Percentiles rank a stretch among this genome's conserved stretches.
These are phyloP conservation scores for Phytophthora sp. DNA, from an alignment of 352 stramenopile species.

Conservation along the genomic window DNA sequence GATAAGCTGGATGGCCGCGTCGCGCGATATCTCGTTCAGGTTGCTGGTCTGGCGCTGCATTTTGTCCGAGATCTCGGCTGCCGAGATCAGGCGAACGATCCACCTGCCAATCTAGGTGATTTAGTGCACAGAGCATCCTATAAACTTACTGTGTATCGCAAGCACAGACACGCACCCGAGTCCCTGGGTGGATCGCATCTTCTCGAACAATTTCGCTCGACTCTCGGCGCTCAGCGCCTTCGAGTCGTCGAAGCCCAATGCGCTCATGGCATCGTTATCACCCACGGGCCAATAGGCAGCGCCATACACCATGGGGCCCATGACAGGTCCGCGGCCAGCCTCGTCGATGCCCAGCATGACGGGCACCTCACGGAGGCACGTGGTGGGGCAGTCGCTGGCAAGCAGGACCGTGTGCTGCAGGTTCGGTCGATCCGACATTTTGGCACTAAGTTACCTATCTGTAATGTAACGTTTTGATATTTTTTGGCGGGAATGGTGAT, in stretches of 20 bases:
- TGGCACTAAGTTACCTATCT: not conserved
- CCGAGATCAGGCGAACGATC: conserved; percentile 91
- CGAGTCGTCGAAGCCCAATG: conserved; percentile 94
- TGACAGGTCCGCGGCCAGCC: conserved; percentile 92
- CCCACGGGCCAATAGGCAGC: conserved; percentile 90
- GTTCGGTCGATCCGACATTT: conserved; percentile 32
- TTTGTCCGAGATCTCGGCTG: conserved; percentile 94
- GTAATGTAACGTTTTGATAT: not conserved
- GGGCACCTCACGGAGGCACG: conserved; percentile 64
- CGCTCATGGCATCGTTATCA: conserved; percentile 77
- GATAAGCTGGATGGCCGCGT: conserved; percentile 94
- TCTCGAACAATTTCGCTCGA: conserved; percentile 87
- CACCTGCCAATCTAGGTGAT: conserved; percentile 57
- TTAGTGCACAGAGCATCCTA: not conserved
- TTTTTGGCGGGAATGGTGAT: not conserved
- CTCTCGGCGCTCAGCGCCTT: conserved; percentile 92
- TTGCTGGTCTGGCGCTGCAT: conserved; percentile 93
- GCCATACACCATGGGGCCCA: conserved; percentile 96
- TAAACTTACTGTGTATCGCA: conserved; percentile 3
- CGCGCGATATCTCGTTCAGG: conserved; percentile 95
- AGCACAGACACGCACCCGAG: conserved; percentile 54
- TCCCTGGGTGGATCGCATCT: conserved; percentile 77
- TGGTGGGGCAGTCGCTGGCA: conserved; percentile 61
- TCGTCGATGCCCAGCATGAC: conserved; percentile 96
- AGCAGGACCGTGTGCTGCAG: conserved; percentile 66